Conservation (phyloP, 2,329 filamentous ascomycete genomes). For the Cercospora sp. region DNA sequence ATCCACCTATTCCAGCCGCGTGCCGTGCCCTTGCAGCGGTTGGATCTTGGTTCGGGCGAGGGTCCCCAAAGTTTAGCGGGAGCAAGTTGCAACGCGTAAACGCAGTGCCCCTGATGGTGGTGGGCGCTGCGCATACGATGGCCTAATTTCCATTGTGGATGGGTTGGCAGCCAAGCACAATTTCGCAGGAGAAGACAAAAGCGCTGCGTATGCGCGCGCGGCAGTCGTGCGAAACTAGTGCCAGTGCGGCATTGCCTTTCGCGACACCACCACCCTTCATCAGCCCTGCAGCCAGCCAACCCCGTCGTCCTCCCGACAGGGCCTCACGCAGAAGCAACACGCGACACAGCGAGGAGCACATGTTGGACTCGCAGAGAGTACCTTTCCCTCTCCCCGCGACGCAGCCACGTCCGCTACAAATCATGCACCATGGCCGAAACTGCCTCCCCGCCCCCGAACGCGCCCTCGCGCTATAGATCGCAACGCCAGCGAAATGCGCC, state of each 20-base stretch:
- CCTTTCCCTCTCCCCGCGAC: neutral
- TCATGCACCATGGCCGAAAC: slow-evolving; percentile 26
- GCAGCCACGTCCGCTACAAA: neutral
- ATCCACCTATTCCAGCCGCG: neutral
- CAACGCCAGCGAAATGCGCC: slow-evolving; percentile 24
- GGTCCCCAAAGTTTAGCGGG: neutral
- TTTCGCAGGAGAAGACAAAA: slow-evolving; percentile 1
- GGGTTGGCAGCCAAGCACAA: neutral
- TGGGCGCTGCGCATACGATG: neutral
- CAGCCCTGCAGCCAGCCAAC: neutral
- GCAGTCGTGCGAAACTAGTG: neutral
- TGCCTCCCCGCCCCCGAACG: slow-evolving; percentile 1
- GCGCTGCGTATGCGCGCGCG: neutral
- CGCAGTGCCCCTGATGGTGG: neutral
- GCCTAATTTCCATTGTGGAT: neutral
- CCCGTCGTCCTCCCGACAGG: neutral
- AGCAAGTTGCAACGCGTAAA: neutral
- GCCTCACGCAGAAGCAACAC: neutral
- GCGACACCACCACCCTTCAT: neutral
- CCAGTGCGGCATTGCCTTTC: neutral
- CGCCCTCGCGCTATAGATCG: slow-evolving; percentile 27
- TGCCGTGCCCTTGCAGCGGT: neutral
- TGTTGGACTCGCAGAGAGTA: neutral
- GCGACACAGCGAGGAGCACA: neutral
- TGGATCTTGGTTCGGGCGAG: neutral